phyloP scores from a whole-genome alignment of 805 yeast species.

The Barnettozyma populi region DNA sequence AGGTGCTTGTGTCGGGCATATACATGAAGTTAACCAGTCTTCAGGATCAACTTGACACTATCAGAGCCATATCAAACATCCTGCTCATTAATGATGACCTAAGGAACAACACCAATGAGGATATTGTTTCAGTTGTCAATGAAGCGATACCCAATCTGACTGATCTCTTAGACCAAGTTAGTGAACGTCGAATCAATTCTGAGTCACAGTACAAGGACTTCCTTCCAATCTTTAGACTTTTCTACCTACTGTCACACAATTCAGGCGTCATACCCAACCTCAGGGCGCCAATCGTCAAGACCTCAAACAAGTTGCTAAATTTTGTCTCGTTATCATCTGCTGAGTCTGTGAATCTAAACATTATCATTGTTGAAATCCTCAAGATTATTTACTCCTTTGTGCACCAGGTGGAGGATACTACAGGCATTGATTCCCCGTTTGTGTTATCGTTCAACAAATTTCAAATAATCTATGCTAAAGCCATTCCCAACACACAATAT shows the following conservation, averaged over 20 bases:
- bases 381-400: constrained; percentile 23
- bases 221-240: constrained; percentile 24
- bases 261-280: constrained; percentile 9
- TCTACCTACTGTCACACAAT: constrained; percentile 21
- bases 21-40: constrained; percentile 6
- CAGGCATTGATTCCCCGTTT: constrained; percentile 23
- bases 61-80: constrained; percentile 20
- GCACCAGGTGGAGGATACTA: constrained; percentile 21
- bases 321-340: constrained; percentile 21
- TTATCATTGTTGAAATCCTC: constrained; percentile 24
- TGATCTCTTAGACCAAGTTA: constrained; percentile 17
- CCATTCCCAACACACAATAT: constrained; percentile 13
- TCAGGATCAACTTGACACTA: constrained; percentile 17
- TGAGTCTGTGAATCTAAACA: constrained; percentile 18
- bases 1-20: constrained; percentile 9
- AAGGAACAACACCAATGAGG: constrained; percentile 6
- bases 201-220: constrained; percentile 21
- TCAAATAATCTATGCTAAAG: constrained; percentile 18
- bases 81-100: constrained; percentile 16
- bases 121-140: neutral
- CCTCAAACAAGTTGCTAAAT: constrained; percentile 22
- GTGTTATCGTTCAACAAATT: constrained; percentile 26
- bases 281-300: constrained; percentile 15
- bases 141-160: constrained; percentile 12
- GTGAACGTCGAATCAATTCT: constrained; percentile 23